phyloP scores from a whole-genome alignment of 495 filamentous ascomycete genomes.

The Xanthoparmelia taractica region DNA sequence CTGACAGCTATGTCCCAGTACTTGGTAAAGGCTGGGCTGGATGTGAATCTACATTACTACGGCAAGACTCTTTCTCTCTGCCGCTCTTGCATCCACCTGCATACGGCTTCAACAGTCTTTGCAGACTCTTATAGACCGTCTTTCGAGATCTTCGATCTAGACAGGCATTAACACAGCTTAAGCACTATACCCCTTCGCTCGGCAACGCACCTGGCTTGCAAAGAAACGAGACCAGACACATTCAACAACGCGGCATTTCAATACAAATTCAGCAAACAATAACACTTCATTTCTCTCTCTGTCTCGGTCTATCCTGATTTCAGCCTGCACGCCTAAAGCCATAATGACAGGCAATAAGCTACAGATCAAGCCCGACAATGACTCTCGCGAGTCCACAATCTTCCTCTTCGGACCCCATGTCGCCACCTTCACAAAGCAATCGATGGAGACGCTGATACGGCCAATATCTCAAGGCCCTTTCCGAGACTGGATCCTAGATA shows the following conservation, averaged over 20 bases:
- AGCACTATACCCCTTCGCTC: slow-evolving; percentile 7
- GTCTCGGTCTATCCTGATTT: slow-evolving; percentile 8
- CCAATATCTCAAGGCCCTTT: slow-evolving; percentile 14
- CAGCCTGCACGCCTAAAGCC: slow-evolving; percentile 6
- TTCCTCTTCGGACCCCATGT: slow-evolving; percentile 19
- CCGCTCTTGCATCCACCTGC: slow-evolving; percentile 9
- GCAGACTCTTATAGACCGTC: slow-evolving; percentile 6
- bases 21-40: slow-evolving; percentile 11
- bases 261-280: slow-evolving; percentile 4
- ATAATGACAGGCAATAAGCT: slow-evolving; percentile 13
- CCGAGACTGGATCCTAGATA: slow-evolving; percentile 22
- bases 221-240: slow-evolving; percentile 6
- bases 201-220: slow-evolving; percentile 10
- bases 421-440: slow-evolving; percentile 13
- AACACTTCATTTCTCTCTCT: slow-evolving; percentile 11
- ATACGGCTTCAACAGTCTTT: slow-evolving; percentile 11
- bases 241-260: slow-evolving; percentile 10
- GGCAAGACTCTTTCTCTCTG: slow-evolving; percentile 5
- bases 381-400: slow-evolving; percentile 16
- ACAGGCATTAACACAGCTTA: slow-evolving; percentile 1
- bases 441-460: slow-evolving; percentile 13
- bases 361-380: slow-evolving; percentile 13
- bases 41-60: slow-evolving; percentile 13
- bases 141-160: slow-evolving; percentile 8
- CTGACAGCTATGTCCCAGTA: slow-evolving; percentile 12